Percentiles rank a stretch among this genome's conserved stretches.
These are phyloP conservation scores for Achlya hypogyna DNA, from an alignment of 352 stramenopile species.

Conservation along the genomic window DNA sequence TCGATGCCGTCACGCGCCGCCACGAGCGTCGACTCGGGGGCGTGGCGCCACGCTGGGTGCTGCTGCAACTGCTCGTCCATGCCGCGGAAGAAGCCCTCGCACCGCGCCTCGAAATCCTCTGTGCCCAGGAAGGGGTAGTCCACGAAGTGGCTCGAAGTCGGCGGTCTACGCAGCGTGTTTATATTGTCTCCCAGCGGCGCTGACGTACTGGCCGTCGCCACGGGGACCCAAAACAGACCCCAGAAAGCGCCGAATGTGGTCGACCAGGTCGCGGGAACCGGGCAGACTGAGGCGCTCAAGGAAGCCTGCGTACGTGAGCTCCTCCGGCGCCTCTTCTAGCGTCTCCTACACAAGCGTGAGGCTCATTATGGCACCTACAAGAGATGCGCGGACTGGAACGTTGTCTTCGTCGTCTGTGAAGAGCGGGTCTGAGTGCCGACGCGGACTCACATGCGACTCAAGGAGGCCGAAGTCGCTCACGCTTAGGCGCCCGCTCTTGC, in stretches of 20 bases:
- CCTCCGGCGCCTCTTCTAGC: slow-evolving; percentile 27
- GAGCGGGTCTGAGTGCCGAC: slow-evolving; percentile 15
- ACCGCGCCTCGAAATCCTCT: slow-evolving; percentile 58
- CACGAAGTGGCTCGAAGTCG: slow-evolving; percentile 54
- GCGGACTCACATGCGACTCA: slow-evolving; percentile 22
- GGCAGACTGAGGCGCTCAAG: slow-evolving; percentile 62
- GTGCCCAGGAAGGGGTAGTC: slow-evolving; percentile 76
- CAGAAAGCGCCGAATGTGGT: slow-evolving; percentile 67
- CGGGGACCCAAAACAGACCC: slow-evolving; percentile 67
- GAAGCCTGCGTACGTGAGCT: slow-evolving; percentile 71
- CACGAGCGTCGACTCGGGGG: slow-evolving; percentile 43
- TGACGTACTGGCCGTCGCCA: slow-evolving; percentile 41
- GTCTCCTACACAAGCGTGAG: slow-evolving; percentile 9
- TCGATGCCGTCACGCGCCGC: slow-evolving; percentile 80
- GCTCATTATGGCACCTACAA: background rate
- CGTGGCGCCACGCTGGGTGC: slow-evolving; percentile 58
- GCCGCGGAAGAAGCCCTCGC: slow-evolving; percentile 57
- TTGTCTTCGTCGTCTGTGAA: slow-evolving; percentile 8
- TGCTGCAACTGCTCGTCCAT: slow-evolving; percentile 50
- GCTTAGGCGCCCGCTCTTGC: slow-evolving; percentile 33
- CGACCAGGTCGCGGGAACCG: slow-evolving; percentile 57
- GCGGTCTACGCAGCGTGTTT: slow-evolving; percentile 25
- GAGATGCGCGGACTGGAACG: background rate
- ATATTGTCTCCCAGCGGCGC: background rate
- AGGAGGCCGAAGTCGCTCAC: slow-evolving; percentile 73